Evolutionary conservation across 1,284 basidiomycete species (phyloP).

Genomic region (Tilletiaria anomala): DNA sequence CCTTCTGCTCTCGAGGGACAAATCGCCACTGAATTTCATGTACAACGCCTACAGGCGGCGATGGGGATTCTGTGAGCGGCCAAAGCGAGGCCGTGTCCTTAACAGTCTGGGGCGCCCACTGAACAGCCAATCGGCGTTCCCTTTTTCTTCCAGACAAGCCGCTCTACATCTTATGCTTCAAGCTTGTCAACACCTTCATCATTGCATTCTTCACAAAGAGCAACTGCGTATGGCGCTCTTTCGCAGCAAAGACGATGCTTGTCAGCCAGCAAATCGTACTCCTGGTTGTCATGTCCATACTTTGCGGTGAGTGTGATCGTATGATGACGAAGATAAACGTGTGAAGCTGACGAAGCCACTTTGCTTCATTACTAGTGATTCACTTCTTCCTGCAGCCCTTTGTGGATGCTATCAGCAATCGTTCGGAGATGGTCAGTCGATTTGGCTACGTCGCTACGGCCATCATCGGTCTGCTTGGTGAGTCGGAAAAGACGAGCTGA

Average conservation of each 20-base stretch:
- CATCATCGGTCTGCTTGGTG: conserved; percentile 47
- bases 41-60: conserved; percentile 48
- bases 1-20: conserved; percentile 52
- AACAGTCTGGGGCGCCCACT: background rate
- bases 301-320: conserved; percentile 42
- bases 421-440: conserved; percentile 59
- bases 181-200: conserved; percentile 54
- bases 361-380: conserved; percentile 23
- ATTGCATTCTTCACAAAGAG: conserved; percentile 52
- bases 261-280: conserved; percentile 55
- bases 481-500: background rate
- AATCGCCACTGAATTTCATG: conserved; percentile 56
- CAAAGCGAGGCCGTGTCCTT: conserved; percentile 2
- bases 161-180: conserved; percentile 44
- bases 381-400: conserved; percentile 56
- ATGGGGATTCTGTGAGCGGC: conserved; percentile 16
- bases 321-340: background rate
- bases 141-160: conserved; percentile 19
- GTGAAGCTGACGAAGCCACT: background rate
- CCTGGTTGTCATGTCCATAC: conserved; percentile 49
- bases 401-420: conserved; percentile 58
- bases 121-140: conserved; percentile 43
- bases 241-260: conserved; percentile 46
- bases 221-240: conserved; percentile 58
- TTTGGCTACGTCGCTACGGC: conserved; percentile 57